phyloP scores from a whole-genome alignment of 2,329 filamentous ascomycete genomes.

The Colletotrichum tofieldiae region DNA sequence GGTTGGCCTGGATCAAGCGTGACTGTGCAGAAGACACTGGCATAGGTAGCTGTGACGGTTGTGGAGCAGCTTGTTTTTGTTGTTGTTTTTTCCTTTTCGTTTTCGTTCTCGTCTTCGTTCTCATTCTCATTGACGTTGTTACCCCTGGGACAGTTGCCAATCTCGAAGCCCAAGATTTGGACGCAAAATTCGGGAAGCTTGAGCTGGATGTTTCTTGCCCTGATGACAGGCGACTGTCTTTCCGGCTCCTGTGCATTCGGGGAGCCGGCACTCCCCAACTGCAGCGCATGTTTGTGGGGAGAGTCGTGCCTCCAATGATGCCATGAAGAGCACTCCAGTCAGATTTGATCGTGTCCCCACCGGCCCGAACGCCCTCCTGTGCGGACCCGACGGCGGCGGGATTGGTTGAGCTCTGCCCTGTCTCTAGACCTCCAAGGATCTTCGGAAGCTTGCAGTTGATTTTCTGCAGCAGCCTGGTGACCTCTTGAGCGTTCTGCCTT shows the following conservation, averaged over 20 bases:
- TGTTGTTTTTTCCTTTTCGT: not conserved
- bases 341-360: not conserved
- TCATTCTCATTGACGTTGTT: not conserved
- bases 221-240: not conserved
- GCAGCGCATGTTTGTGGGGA: not conserved
- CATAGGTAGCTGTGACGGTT: slow-evolving; percentile 11
- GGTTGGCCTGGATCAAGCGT: not conserved
- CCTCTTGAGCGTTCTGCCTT: not conserved
- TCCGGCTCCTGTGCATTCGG: not conserved
- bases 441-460: slow-evolving; percentile 1
- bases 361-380: not conserved
- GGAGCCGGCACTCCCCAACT: not conserved
- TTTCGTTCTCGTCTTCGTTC: not conserved
- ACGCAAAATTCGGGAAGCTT: slow-evolving; percentile 2
- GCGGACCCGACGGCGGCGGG: not conserved
- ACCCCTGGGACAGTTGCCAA: not conserved
- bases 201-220: not conserved
- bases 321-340: not conserved
- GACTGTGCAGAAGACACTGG: slow-evolving; percentile 11
- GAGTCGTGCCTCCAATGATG: not conserved
- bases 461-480: not conserved
- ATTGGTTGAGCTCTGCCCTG: not conserved
- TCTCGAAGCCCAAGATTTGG: not conserved
- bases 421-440: not conserved
- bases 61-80: not conserved